Evolutionary conservation across 192 early-diverging fungal species (phyloP).

Genomic region (Gonapodya prolifera): DNA sequence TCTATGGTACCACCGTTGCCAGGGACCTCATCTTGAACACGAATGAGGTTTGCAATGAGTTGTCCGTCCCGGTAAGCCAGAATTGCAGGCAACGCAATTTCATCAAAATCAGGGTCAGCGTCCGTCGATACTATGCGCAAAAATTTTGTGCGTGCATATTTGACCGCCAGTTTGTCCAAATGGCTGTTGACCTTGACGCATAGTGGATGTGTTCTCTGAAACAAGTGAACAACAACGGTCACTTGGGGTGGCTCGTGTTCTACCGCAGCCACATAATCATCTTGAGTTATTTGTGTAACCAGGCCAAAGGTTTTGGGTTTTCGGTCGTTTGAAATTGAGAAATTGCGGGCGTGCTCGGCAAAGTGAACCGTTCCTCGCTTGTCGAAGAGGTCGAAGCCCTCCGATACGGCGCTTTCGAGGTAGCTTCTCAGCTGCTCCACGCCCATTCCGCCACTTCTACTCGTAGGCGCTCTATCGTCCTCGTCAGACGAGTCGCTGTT

Average conservation of each 20-base stretch:
- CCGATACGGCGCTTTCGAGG: neutral
- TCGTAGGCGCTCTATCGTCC: neutral
- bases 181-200: neutral
- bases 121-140: conserved; percentile 8
- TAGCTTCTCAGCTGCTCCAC: neutral
- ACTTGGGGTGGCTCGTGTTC: conserved; percentile 22
- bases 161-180: neutral
- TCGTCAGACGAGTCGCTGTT: neutral
- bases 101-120: conserved; percentile 36
- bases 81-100: conserved; percentile 31
- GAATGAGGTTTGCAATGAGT: conserved; percentile 17
- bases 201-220: conserved; percentile 12
- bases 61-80: conserved; percentile 30
- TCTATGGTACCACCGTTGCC: neutral
- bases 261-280: conserved; percentile 27
- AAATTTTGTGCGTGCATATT: conserved; percentile 13
- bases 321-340: neutral
- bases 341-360: neutral
- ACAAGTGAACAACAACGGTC: conserved; percentile 35
- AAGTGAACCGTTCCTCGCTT: neutral
- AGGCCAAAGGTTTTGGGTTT: conserved; percentile 14
- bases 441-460: neutral
- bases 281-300: conserved; percentile 20
- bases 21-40: conserved; percentile 37
- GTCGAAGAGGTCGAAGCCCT: neutral